Conservation (phyloP, 371 early-diverging fungal genomes). For the Basidiobolus meristosporus region DNA sequence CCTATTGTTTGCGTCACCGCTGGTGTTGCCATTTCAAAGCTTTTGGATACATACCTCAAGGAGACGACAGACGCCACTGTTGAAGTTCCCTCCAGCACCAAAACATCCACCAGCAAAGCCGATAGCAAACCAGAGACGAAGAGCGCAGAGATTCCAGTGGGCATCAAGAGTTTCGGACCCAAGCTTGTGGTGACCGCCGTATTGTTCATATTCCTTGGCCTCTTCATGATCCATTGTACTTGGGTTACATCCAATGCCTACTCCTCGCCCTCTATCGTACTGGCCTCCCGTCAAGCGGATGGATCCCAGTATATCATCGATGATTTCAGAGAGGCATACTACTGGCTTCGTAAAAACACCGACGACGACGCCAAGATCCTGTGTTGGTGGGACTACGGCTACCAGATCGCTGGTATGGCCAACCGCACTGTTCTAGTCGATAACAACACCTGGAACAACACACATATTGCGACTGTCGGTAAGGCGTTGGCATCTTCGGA, state of each 20-base stretch:
- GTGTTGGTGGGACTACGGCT: conserved; percentile 99
- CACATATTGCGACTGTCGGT: conserved; percentile 97
- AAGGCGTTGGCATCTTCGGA: conserved; percentile 84
- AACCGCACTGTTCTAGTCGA: conserved; percentile 93
- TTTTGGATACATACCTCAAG: conserved; percentile 61
- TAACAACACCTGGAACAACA: conserved; percentile 99
- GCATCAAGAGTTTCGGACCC: conserved; percentile 7
- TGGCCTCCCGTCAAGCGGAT: conserved; percentile 69
- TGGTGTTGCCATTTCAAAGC: conserved; percentile 72
- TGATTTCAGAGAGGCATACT: conserved; percentile 98
- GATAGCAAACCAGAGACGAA: conserved; percentile 8
- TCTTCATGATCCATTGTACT: conserved; percentile 93
- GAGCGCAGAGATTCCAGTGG: conserved; percentile 6
- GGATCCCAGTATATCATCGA: conserved; percentile 91
- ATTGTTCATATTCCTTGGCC: conserved; percentile 36
- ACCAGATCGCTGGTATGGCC: conserved; percentile 98
- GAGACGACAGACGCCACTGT: conserved; percentile 4
- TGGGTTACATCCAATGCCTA: conserved; percentile 96
- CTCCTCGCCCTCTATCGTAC: conserved; percentile 96
- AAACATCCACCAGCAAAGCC: conserved; percentile 7
- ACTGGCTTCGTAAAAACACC: conserved; percentile 96
- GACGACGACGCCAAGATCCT: conserved; percentile 81
- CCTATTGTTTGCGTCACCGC: conserved; percentile 92
- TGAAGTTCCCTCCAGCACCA: conserved; percentile 2
- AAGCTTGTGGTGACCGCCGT: conserved; percentile 25